These are phyloP conservation scores for Phanerochaete carnosa DNA, from an alignment of 768 basidiomycete genomes.

Conservation along the genomic window DNA sequence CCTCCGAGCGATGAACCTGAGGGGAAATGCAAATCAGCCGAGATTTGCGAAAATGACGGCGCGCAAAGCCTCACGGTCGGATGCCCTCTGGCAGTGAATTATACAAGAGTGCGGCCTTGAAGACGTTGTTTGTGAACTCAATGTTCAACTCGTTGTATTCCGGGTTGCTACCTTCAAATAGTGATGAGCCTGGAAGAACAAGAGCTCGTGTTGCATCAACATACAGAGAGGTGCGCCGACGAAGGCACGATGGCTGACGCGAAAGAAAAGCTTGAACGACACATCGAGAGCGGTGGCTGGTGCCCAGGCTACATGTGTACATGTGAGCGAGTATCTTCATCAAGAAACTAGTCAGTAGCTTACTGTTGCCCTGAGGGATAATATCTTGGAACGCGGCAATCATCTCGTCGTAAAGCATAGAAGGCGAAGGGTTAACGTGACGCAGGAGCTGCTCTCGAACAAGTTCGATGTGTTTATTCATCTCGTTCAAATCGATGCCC, in stretches of 20 bases:
- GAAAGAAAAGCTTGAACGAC: conserved; percentile 33
- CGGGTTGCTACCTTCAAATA: conserved; percentile 34
- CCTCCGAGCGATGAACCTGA: background rate
- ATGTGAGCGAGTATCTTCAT: background rate
- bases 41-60: background rate
- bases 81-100: conserved; percentile 30
- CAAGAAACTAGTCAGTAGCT: background rate
- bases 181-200: background rate
- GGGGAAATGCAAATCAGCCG: background rate
- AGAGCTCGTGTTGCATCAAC: background rate
- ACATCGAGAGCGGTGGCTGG: background rate
- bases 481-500: background rate
- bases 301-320: conserved; percentile 2
- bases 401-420: conserved; percentile 20
- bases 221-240: conserved; percentile 47
- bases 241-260: conserved; percentile 42
- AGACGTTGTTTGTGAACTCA: conserved; percentile 27
- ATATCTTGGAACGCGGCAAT: conserved; percentile 16
- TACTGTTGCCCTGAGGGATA: conserved; percentile 14
- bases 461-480: conserved; percentile 6
- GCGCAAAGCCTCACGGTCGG: conserved; percentile 19
- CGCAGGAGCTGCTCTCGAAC: conserved; percentile 6
- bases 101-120: conserved; percentile 19
- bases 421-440: conserved; percentile 10
- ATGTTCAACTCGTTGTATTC: conserved; percentile 33